Conservation (phyloP, 257 asterid species). For the Craterostigma plantagineum region DNA sequence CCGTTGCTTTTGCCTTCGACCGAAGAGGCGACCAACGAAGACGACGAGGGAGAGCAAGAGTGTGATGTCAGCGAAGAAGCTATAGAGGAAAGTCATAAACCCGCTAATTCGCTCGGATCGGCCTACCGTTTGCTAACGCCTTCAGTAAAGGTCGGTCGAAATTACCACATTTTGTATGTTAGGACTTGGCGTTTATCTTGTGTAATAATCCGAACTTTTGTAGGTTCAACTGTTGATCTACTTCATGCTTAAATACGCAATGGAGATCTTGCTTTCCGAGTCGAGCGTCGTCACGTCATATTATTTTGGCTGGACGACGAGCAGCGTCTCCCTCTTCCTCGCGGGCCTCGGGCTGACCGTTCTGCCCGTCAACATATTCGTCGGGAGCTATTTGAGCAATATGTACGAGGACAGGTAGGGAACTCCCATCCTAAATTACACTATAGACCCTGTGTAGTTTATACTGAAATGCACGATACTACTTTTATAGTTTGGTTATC, state of each 20-base stretch:
- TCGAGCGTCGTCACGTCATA: slow-evolving; percentile 3
- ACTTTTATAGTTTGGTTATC: too few species aligned
- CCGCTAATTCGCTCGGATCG: slow-evolving; percentile 33
- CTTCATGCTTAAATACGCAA: slow-evolving; percentile 2
- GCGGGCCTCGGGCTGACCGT: slow-evolving; percentile 1
- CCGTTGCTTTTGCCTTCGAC: slow-evolving; percentile 2
- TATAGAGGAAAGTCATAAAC: slow-evolving; percentile 26
- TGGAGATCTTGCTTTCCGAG: slow-evolving; percentile 3
- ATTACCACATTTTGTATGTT: too few species aligned
- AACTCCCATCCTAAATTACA: too few species aligned
- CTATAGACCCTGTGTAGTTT: too few species aligned
- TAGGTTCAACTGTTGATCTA: slow-evolving; percentile 2
- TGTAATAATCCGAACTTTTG: not conserved
- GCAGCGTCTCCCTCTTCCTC: slow-evolving; percentile 2
- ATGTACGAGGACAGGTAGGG: slow-evolving; percentile 5
- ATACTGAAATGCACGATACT: too few species aligned
- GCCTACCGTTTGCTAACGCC: slow-evolving; percentile 46
- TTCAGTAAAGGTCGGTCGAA: slow-evolving; percentile 50
- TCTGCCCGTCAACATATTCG: slow-evolving; percentile 2
- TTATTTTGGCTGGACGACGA: slow-evolving; percentile 2
- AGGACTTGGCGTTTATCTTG: too few species aligned
- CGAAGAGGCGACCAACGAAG: not conserved
- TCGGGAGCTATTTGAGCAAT: slow-evolving; percentile 3
- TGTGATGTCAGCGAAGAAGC: slow-evolving; percentile 38
- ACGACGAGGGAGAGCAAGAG: slow-evolving; percentile 2